Base-by-base conservation (phyloP, 1,284 basidiomycete genomes). In the Volvariella surrecta region DNA sequence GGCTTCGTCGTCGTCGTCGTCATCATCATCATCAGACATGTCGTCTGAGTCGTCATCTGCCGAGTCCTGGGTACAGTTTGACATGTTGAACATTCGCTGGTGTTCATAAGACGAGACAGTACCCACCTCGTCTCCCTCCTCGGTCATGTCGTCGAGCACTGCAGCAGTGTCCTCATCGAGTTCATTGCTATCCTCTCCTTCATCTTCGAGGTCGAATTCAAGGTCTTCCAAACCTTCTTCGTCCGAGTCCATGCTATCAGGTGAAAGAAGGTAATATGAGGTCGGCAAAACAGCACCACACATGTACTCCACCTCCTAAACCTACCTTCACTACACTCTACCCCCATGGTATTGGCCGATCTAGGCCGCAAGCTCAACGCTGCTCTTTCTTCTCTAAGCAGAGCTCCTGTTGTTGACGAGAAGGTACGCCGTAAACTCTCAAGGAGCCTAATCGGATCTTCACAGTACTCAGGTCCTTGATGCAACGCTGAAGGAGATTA, bases 331-430 rank as follows among this genome's bases (percentile, higher is more conserved):
- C 42, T 43, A 42, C 28, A 20, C 31, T 15, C 9, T 11, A 56
- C 50, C 58, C 66, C 54, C 56, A 96, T 98, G 95, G 96, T 99
- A 60, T 76, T 99, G 58, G 89, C 90, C 52, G 95, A 98, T 70
- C 76, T 99, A 48, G 96, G 95, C 49, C 78, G 88, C 54, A 89
- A 86, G 60, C 87, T 99, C 63, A 96, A 96, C 64, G 82, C 84
- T 46, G 95, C 96, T 32, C 79, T 99, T 47, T 88, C 89, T 19
- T 91, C 94, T 45, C 79, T 99, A 48, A 90, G 85, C 53, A 79
- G 85, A 50, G 85, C 87, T 7, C 76, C 89, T 0, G 73, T 93
- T 32, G 76, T 96, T 43, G 92, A 96, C 57, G 92, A 96, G 58
- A 88, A 89, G 71, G 92, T 87, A 50, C 40, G n/a, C n/a, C 32